Evolutionary conservation across 1,139 yeast genomes (phyloP), one percentile per base, ranked within the genome.

Genomic region (Pichia inconspicua): DNA sequence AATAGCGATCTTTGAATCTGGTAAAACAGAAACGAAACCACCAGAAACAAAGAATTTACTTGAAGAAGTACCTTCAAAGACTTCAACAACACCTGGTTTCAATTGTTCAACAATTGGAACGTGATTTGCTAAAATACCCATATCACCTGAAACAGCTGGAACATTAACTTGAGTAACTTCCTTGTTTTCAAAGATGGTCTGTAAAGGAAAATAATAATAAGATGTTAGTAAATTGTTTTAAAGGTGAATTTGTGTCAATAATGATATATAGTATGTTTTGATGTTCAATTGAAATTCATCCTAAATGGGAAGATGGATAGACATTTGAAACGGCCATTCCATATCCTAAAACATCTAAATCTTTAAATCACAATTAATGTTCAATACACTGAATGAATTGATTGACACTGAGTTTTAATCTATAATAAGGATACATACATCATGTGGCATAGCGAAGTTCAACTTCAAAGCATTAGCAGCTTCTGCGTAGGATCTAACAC

Each of bases 41-140:
- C 98, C 98, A 56, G 96, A 82, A 59, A 92, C 92, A 72, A 76
- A 92, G 72, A 84, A 88, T 75, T 87, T 88, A 56, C 81, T 71
- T 63, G 80, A 74, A 58, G 92, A 94, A 48, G 82, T 70, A 65
- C 82, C 77, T 68, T 87, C 89, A 60, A 88, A 82, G 66, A 92
- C 81, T 72, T 90, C 97, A 62, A 92, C 85, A 55, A 94, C 78
- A 70, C 99, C 99, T 62, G 98, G 96, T 67, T 84, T 82, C 68
- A 92, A 82, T 77, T 94, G 96, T 74, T 94, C 97, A 58, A 92
- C 90, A 65, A 87, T 83, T 64, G 99, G 98, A 66, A 92, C 96
- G 80, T 92, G 99, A 75, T 88, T 84, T 63, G 98, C 97, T 67
- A 92, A 77, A 59, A 92, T 81, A 86, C 99, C 99, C 71, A 92